A percentile compares a stretch with the other conserved stretches of the same genome.
phyloP scores from a whole-genome alignment of 805 yeast species.

The Sugiyamaella americana region DNA sequence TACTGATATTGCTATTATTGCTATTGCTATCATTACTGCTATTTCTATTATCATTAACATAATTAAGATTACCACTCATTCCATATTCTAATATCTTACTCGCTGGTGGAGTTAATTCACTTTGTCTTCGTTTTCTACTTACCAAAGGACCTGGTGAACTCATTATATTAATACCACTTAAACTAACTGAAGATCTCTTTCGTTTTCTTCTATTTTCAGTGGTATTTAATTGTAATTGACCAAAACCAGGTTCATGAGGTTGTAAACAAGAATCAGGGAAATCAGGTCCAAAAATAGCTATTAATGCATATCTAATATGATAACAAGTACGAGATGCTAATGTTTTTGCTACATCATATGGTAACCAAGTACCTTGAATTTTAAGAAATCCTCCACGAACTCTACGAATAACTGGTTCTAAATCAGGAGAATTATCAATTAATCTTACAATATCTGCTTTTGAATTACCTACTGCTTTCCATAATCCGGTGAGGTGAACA shows the following conservation, averaged over 20 bases:
- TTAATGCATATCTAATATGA: slow-evolving; percentile 64
- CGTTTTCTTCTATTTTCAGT: slow-evolving; percentile 17
- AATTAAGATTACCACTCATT: background rate
- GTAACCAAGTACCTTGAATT: slow-evolving; percentile 93
- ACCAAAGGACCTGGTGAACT: background rate
- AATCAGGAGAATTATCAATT: slow-evolving; percentile 55
- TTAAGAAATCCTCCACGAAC: slow-evolving; percentile 87
- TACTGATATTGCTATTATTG: too few species aligned
- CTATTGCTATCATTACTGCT: slow-evolving; percentile 2
- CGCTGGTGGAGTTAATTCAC: background rate
- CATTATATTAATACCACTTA: background rate
- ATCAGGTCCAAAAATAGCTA: slow-evolving; percentile 71
- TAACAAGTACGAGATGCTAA: slow-evolving; percentile 73
- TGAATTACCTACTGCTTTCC: slow-evolving; percentile 67
- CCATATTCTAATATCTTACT: background rate
- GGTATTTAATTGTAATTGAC: slow-evolving; percentile 42
- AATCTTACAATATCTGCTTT: slow-evolving; percentile 75
- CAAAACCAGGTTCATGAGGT: slow-evolving; percentile 60
- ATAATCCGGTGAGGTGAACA: slow-evolving; percentile 81
- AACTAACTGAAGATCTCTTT: slow-evolving; percentile 14
- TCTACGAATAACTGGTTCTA: slow-evolving; percentile 57
- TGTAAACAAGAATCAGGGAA: slow-evolving; percentile 57
- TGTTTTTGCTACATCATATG: slow-evolving; percentile 57
- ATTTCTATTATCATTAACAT: background rate
- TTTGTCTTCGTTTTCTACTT: background rate